Conservation (phyloP, 177 flowering plant genomes). For the Telopea speciosissima region DNA sequence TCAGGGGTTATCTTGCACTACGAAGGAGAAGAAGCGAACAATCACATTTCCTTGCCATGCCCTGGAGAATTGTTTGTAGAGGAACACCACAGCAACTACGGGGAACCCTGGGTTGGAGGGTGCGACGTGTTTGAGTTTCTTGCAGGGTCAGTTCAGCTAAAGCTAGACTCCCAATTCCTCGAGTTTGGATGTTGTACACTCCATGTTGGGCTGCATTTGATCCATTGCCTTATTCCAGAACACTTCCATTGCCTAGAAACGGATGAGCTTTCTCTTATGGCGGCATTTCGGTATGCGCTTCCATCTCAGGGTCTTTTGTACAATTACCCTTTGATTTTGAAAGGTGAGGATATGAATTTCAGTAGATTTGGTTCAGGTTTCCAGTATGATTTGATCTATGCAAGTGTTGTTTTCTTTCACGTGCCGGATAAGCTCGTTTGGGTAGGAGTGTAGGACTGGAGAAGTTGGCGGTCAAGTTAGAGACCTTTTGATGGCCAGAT, state of each 20-base stretch:
- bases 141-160: conserved; percentile 46
- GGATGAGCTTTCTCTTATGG: conserved; percentile 89
- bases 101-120: conserved; percentile 99
- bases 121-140: conserved; percentile 92
- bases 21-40: conserved; percentile 52
- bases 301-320: conserved; percentile 84
- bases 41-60: conserved; percentile 76
- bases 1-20: conserved; percentile 97
- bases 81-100: conserved; percentile 95
- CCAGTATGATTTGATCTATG: conserved; percentile 75
- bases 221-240: conserved; percentile 56
- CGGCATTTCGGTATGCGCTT: conserved; percentile 87
- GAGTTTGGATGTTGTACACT: too few species aligned
- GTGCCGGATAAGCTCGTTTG: conserved; percentile 91
- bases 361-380: conserved; percentile 57
- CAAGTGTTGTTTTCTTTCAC: conserved; percentile 94
- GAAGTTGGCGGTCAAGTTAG: too few species aligned
- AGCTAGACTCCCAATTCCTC: conserved; percentile 55
- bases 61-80: conserved; percentile 91
- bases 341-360: conserved; percentile 93
- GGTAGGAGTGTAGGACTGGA: too few species aligned
- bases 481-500: too few species aligned
- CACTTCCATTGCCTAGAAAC: conserved; percentile 81
- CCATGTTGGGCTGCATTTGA: conserved; percentile 88
- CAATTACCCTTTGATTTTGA: conserved; percentile 79